phyloP scores from a whole-genome alignment of 1,139 yeast genomes.

The Yamadazyma pseudoaaseri region DNA sequence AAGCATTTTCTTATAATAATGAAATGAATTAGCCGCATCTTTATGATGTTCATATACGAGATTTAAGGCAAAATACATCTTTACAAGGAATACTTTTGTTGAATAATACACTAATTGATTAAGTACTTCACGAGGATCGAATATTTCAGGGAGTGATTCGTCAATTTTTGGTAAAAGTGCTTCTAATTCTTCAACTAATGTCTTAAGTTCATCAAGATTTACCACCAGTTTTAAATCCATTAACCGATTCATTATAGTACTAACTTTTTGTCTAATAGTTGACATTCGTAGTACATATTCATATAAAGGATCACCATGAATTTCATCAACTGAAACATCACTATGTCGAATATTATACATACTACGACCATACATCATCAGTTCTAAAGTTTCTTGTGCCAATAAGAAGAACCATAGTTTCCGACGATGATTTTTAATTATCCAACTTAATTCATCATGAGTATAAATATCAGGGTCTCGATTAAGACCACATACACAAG shows the following conservation, averaged over 20 bases:
- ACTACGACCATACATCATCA: slow-evolving; percentile 12
- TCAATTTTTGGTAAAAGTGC: background rate
- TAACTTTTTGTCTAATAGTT: slow-evolving; percentile 2
- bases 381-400: slow-evolving; percentile 12
- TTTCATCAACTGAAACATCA: slow-evolving; percentile 13
- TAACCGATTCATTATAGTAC: background rate
- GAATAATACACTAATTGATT: slow-evolving; percentile 6
- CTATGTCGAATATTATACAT: slow-evolving; percentile 3
- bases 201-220: background rate
- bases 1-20: slow-evolving; percentile 24
- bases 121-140: background rate
- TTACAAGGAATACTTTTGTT: slow-evolving; percentile 18
- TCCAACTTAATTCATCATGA: slow-evolving; percentile 25
- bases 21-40: slow-evolving; percentile 19
- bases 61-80: slow-evolving; percentile 24
- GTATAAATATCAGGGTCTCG: slow-evolving; percentile 44
- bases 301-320: slow-evolving; percentile 4
- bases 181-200: background rate
- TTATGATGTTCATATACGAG: slow-evolving; percentile 24
- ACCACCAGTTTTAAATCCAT: slow-evolving; percentile 1
- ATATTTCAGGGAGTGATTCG: background rate
- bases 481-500: slow-evolving; percentile 50
- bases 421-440: slow-evolving; percentile 41
- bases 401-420: slow-evolving; percentile 37
- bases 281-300: slow-evolving; percentile 4